Percentiles rank a stretch among this genome's conserved stretches.
These are phyloP conservation scores for Microbotryum saponariae DNA, from an alignment of 1,284 basidiomycete species.

Conservation along the genomic window DNA sequence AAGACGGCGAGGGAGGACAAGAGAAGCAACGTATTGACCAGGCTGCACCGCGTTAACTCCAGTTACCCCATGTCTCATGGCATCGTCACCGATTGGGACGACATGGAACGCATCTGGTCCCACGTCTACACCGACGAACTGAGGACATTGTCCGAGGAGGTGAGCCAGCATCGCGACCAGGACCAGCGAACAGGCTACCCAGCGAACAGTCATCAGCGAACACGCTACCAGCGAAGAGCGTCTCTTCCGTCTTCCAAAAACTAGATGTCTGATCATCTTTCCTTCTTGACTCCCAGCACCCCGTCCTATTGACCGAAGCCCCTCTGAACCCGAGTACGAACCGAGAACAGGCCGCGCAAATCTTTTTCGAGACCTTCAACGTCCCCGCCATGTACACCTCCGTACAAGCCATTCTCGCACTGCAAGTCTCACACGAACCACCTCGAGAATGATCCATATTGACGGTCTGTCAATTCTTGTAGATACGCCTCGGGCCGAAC, in stretches of 20 bases:
- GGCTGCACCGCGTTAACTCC: too few species aligned
- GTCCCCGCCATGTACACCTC: constrained; percentile 95
- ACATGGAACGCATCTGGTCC: constrained; percentile 97
- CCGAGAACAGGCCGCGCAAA: constrained; percentile 88
- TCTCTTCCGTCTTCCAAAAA: neutral
- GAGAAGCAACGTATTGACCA: constrained; percentile 3
- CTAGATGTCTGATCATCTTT: neutral
- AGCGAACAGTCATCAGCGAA: too few species aligned
- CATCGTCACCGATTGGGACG: constrained; percentile 82
- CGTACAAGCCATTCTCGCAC: constrained; percentile 90
- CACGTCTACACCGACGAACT: constrained; percentile 94
- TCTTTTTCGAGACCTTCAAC: constrained; percentile 99
- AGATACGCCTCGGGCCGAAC: constrained; percentile 99
- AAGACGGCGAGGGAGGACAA: neutral
- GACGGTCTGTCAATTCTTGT: neutral
- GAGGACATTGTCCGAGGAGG: constrained; percentile 90
- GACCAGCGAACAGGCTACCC: neutral
- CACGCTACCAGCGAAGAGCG: neutral
- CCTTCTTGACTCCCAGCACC: constrained; percentile 57
- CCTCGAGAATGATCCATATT: neutral
- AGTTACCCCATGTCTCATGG: constrained; percentile 87
- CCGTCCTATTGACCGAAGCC: constrained; percentile 88
- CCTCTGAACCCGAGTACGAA: constrained; percentile 91
- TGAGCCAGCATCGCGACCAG: constrained; percentile 41
- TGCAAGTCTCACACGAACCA: constrained; percentile 52